Base-by-base conservation (phyloP, 495 filamentous ascomycete genomes). In the Lasiosphaeria ovina region DNA sequence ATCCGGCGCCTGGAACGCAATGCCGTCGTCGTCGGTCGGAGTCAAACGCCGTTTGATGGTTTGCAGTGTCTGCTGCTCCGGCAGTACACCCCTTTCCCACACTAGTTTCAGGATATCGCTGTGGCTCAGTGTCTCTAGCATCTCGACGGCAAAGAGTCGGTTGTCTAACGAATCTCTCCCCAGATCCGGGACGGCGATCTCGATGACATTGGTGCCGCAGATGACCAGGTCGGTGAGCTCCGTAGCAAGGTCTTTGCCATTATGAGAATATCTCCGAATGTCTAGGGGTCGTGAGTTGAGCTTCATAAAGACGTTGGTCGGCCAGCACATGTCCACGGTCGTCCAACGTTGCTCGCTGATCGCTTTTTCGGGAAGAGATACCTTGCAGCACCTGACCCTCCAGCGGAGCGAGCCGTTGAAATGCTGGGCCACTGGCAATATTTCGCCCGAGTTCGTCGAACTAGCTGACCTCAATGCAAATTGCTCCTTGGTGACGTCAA, bases 221-320 rank as follows among this genome's bases (percentile, higher is more conserved):
- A 62, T 68, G 17, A 79, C 51, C 5, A 88, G 68, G 33, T 74
- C 68, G 9, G 91, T 90, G 33, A 94, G 78, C 60, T 95, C 91
- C 34, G 89, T 72, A 0, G 93, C 83, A 3, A 91, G 65, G 61
- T 95, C 89, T 66, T 90, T 93, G 0, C 85, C 84, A 67, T 90
- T 83, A 48, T 90, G 85, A 1, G 77, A 60, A 59, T 89, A 89
- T 24, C 87, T 79, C 47, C 86, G 81, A 9, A 85, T 64, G 24
- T 84, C 80, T 4, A 93, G 60, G n/a, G 78, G 67, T 2, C 65
- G 63, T 0, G 68, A 72, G 69, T 97, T 96, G 54, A 95, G 69
- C n/a, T 79, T 74, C 44, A 94, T 72, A 61, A 86, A 90, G 6
- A 91, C 78, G 53, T 84, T 78, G 45, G 80, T 76, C 11, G 93